A percentile compares a stretch with the other conserved stretches of the same genome.
These are phyloP conservation scores for Euphorbia tirucalli DNA, from an alignment of 345 rosid species.

Conservation along the genomic window DNA sequence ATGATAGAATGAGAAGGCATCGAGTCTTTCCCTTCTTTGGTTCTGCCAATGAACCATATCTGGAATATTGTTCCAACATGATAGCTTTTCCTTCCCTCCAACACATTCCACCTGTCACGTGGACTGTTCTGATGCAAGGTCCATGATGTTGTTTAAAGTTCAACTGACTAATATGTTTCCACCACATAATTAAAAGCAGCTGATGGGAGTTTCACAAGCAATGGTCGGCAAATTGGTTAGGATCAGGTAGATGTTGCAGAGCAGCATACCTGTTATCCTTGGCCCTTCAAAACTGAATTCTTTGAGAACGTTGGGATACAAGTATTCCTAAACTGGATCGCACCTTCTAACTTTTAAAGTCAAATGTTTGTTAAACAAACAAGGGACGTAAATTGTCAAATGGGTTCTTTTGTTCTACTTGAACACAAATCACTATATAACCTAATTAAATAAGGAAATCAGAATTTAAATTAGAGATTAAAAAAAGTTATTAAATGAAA, in stretches of 20 bases:
- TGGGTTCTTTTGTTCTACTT: neutral
- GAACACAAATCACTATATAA: neutral
- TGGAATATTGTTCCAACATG: neutral
- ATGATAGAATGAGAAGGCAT: neutral
- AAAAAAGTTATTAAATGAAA: too few relatives aligned
- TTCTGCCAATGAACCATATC: neutral
- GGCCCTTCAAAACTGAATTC: too few relatives aligned
- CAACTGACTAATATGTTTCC: neutral
- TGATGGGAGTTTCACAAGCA: neutral
- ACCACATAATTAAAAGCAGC: neutral
- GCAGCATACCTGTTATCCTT: too few relatives aligned
- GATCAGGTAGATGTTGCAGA: too few relatives aligned
- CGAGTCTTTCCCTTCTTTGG: conserved; percentile 8
- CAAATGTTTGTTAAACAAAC: too few relatives aligned
- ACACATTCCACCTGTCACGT: neutral
- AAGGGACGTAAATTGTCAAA: too few relatives aligned
- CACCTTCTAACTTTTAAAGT: too few relatives aligned
- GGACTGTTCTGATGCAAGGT: neutral
- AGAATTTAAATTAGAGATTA: too few relatives aligned
- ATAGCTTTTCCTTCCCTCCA: neutral
- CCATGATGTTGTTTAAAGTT: too few relatives aligned
- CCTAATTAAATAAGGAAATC: neutral
- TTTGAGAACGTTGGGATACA: too few relatives aligned
- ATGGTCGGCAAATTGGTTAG: too few relatives aligned
- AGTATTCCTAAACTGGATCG: too few relatives aligned